These are phyloP conservation scores for Auxenochlorella pyrenoidosa DNA, from an alignment of 139 green algal genomes.

Conservation along the genomic window DNA sequence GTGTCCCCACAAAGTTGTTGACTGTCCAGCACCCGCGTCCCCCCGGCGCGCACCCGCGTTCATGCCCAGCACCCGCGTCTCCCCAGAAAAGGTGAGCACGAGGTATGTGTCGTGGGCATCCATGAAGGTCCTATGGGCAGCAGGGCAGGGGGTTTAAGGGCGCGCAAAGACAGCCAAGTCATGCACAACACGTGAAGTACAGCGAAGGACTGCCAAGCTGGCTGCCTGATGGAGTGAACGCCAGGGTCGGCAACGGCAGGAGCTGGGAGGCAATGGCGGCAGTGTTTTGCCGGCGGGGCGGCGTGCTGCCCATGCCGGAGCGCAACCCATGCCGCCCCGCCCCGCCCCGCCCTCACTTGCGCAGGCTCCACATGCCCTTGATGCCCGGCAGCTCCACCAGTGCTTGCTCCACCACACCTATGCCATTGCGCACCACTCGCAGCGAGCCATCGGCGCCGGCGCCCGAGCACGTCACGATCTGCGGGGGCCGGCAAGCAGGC, in stretches of 20 bases:
- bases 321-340: too few relatives aligned
- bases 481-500: background rate
- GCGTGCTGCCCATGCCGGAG: too few relatives aligned
- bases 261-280: too few relatives aligned
- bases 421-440: constrained; percentile 95
- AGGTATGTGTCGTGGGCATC: constrained; percentile 87
- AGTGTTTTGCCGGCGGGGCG: too few relatives aligned
- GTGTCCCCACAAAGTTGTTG: constrained; percentile 79
- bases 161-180: too few relatives aligned
- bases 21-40: too few relatives aligned
- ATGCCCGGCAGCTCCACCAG: constrained; percentile 81
- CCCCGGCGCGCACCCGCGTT: constrained; percentile 48
- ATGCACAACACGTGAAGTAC: too few relatives aligned
- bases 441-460: constrained; percentile 79
- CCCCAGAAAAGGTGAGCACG: constrained; percentile 93
- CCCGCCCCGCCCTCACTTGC: constrained; percentile 43
- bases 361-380: constrained; percentile 94
- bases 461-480: constrained; percentile 94
- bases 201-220: too few relatives aligned
- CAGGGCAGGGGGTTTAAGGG: background rate
- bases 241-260: too few relatives aligned
- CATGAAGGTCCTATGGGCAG: constrained; percentile 30
- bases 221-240: too few relatives aligned
- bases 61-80: constrained; percentile 90
- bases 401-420: constrained; percentile 96